phyloP scores from a whole-genome alignment of 2,329 filamentous ascomycete species.

The Fusarium albosuccineum region DNA sequence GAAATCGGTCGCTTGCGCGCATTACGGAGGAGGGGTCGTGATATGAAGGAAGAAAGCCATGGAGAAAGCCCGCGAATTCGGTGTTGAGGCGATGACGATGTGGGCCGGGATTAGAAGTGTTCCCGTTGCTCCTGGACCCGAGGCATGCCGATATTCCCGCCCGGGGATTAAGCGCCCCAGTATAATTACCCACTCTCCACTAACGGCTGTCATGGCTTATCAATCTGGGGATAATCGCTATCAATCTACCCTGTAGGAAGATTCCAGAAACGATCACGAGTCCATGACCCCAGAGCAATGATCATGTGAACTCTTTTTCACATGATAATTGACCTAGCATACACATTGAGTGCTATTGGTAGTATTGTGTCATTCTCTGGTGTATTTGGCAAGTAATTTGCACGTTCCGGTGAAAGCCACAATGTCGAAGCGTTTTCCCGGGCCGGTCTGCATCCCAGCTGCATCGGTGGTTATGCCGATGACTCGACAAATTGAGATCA shows the following conservation, averaged over 20 bases:
- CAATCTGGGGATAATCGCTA: slow-evolving; percentile 6
- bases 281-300: not conserved
- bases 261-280: slow-evolving; percentile 10
- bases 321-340: not conserved
- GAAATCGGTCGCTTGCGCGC: slow-evolving; percentile 21
- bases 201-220: slow-evolving; percentile 33
- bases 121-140: slow-evolving; percentile 34
- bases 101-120: slow-evolving; percentile 47
- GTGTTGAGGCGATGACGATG: slow-evolving; percentile 43
- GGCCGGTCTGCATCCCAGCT: not conserved
- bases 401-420: no score
- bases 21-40: slow-evolving; percentile 11
- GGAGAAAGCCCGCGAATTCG: slow-evolving; percentile 43
- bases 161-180: slow-evolving; percentile 41
- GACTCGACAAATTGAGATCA: not conserved
- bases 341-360: no score
- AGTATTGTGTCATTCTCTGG: no score
- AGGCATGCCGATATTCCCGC: slow-evolving; percentile 37
- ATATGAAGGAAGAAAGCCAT: slow-evolving; percentile 27
- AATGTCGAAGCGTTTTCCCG: no score
- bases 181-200: slow-evolving; percentile 24
- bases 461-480: not conserved
- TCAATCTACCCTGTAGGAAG: slow-evolving; percentile 36
- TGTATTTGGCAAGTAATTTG: no score
- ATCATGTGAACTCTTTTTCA: slow-evolving; percentile 13